phyloP scores from a whole-genome alignment of 176 grass and related monocot genomes.

The Neostapfia colusana region DNA sequence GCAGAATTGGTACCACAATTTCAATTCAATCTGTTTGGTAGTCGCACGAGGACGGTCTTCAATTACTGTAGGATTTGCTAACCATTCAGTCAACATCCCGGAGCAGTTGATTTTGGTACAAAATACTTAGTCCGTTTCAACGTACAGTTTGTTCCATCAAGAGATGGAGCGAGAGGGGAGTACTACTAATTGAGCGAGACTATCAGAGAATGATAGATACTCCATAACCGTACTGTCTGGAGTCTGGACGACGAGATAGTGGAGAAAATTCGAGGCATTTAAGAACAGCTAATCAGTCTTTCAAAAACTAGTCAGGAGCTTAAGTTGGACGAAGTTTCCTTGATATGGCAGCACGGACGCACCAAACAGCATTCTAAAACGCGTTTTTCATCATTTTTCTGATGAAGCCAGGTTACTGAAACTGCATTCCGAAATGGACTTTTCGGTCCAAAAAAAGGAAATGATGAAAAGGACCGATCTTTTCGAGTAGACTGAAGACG shows the following conservation, averaged over 20 bases:
- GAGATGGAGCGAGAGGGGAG: slow-evolving; percentile 30
- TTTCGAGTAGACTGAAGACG: slow-evolving; percentile 11
- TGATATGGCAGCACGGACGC: slow-evolving; percentile 17
- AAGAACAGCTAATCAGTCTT: slow-evolving; percentile 13
- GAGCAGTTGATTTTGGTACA: slow-evolving; percentile 27
- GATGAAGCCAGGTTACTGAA: not conserved
- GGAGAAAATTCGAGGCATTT: slow-evolving; percentile 27
- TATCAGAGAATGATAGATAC: not conserved
- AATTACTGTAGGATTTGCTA: slow-evolving; percentile 23
- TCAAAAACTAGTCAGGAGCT: not conserved
- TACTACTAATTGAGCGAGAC: slow-evolving; percentile 10
- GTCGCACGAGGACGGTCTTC: not conserved
- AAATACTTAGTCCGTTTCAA: slow-evolving; percentile 35
- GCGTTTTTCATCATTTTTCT: not conserved
- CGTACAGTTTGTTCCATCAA: slow-evolving; percentile 34
- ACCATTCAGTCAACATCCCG: slow-evolving; percentile 17
- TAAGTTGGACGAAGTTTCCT: not conserved
- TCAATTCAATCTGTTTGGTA: slow-evolving; percentile 13
- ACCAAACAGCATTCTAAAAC: slow-evolving; percentile 1
- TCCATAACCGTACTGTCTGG: too few relatives aligned
- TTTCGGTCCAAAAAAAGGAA: not conserved
- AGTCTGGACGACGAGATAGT: not conserved
- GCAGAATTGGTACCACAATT: slow-evolving; percentile 7
- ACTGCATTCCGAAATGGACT: slow-evolving; percentile 3
- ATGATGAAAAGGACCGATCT: slow-evolving; percentile 12